phyloP scores from a whole-genome alignment of 225 moss, liverwort and hornwort genomes.

The Lunularia cruciata region DNA sequence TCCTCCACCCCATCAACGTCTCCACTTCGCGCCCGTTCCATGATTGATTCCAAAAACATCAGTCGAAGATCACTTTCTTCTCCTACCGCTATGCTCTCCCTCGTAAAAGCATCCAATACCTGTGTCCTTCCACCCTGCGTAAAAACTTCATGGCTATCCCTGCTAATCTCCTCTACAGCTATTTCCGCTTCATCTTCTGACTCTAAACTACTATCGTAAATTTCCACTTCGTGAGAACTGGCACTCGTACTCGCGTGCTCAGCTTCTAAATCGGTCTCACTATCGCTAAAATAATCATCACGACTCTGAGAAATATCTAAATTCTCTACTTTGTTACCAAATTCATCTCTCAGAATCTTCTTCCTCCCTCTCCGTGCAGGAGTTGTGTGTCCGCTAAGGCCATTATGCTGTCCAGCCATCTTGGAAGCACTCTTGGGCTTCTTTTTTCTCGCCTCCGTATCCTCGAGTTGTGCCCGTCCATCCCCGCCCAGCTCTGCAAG shows the following conservation, averaged over 20 bases:
- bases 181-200: conserved; percentile 23
- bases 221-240: background rate
- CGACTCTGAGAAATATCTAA: conserved; percentile 30
- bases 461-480: conserved; percentile 8
- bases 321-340: conserved; percentile 21
- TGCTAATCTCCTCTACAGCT: conserved; percentile 28
- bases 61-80: conserved; percentile 78
- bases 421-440: conserved; percentile 16
- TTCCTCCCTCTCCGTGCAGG: conserved; percentile 29
- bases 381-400: conserved; percentile 25
- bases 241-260: conserved; percentile 32
- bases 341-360: conserved; percentile 33
- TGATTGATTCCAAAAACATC: conserved; percentile 87
- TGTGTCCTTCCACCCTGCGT: conserved; percentile 21
- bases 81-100: conserved; percentile 39
- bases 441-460: conserved; percentile 13
- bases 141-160: background rate
- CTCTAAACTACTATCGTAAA: conserved; percentile 20
- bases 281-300: conserved; percentile 39
- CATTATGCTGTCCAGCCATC: conserved; percentile 29
- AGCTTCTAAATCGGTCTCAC: conserved; percentile 42
- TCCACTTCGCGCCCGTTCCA: conserved; percentile 72
- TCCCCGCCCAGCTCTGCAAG: background rate
- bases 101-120: conserved; percentile 25
- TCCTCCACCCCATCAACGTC: conserved; percentile 92